phyloP scores from a whole-genome alignment of 176 grass and related monocot genomes.

The Carex parvula region DNA sequence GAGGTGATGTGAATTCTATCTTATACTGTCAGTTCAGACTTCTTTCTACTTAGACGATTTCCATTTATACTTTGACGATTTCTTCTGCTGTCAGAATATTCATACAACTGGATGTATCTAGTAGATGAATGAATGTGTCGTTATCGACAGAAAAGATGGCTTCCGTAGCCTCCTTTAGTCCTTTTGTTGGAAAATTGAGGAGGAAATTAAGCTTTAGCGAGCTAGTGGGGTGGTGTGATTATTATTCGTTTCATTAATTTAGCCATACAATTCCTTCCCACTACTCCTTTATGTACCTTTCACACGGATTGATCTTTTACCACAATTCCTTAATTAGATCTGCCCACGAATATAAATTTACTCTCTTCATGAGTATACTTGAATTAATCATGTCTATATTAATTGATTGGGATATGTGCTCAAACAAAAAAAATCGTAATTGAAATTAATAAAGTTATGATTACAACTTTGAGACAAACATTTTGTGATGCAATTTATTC shows the following conservation, averaged over 20 bases:
- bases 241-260: background rate
- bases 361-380: no score
- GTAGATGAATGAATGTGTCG: conserved; percentile 21
- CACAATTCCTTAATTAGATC: background rate
- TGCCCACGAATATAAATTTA: background rate
- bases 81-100: no score
- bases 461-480: no score
- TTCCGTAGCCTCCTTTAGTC: background rate
- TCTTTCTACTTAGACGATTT: no score
- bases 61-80: no score
- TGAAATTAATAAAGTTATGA: no score
- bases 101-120: background rate
- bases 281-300: conserved; percentile 4
- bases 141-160: conserved; percentile 18
- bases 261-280: background rate
- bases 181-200: background rate
- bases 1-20: no score
- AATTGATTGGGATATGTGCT: no score
- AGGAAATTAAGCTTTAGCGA: background rate
- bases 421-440: no score
- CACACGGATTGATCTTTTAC: background rate
- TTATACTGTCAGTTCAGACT: no score
- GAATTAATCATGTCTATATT: no score
- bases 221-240: background rate
- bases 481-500: no score